A percentile compares a stretch with the other conserved stretches of the same genome.
These are phyloP conservation scores for Cordyceps javanica DNA, from an alignment of 2,329 filamentous ascomycete genomes.

Conservation along the genomic window DNA sequence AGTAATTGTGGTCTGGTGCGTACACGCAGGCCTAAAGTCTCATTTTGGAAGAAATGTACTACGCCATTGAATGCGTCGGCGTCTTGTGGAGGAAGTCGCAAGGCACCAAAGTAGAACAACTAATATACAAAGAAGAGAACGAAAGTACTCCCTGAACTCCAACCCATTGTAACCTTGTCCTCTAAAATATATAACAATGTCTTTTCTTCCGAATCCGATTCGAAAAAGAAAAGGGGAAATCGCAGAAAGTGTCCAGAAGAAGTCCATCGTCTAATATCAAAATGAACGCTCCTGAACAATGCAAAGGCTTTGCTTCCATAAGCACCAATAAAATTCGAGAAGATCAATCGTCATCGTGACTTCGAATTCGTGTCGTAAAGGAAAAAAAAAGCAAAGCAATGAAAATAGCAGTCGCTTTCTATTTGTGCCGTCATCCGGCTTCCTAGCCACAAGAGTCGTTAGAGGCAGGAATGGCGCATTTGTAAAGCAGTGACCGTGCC, in stretches of 20 bases:
- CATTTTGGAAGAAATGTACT: slow-evolving; percentile 10
- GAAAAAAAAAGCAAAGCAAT: not conserved
- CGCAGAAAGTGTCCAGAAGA: slow-evolving; percentile 7
- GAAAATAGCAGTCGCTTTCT: slow-evolving; percentile 24
- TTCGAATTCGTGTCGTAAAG: slow-evolving; percentile 14
- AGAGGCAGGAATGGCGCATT: slow-evolving; percentile 23
- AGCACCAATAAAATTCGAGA: not conserved
- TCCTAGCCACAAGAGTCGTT: slow-evolving; percentile 51
- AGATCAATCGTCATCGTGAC: slow-evolving; percentile 6
- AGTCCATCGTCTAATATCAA: not conserved
- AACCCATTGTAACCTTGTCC: slow-evolving; percentile 7
- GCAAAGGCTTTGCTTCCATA: not conserved
- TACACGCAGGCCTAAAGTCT: slow-evolving; percentile 22
- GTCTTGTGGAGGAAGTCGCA: not conserved
- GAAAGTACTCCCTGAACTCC: not conserved
- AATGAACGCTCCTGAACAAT: not conserved
- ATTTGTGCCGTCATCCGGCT: slow-evolving; percentile 30
- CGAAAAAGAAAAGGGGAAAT: slow-evolving; percentile 7
- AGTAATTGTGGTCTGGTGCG: slow-evolving; percentile 18
- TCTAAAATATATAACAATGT: slow-evolving; percentile 15
- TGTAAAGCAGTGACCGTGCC: slow-evolving; percentile 16
- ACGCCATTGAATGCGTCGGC: not conserved
- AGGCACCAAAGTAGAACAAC: not conserved
- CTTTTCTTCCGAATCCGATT: slow-evolving; percentile 10
- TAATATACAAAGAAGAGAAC: slow-evolving; percentile 9